These are phyloP conservation scores for Acidomyces sp. DNA, from an alignment of 495 filamentous ascomycete genomes.

Conservation along the genomic window DNA sequence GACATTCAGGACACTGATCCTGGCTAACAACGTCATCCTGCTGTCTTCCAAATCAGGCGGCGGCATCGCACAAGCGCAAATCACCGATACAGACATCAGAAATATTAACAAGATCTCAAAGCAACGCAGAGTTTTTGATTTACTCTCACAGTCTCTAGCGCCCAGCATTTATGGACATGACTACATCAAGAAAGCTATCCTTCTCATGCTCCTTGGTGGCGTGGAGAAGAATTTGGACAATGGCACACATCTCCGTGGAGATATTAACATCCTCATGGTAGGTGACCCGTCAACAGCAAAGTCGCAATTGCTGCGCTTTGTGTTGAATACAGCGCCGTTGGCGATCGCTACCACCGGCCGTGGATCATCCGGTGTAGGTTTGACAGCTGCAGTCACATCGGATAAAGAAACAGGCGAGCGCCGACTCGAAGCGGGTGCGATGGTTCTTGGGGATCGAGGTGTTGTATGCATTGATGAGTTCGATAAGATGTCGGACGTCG, in stretches of 20 bases:
- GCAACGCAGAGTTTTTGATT: conserved; percentile 84
- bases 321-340: conserved; percentile 90
- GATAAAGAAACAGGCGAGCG: conserved; percentile 98
- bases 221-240: conserved; percentile 99
- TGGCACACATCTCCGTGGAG: conserved; percentile 91
- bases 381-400: conserved; percentile 88
- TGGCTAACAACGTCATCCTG: conserved; percentile 91
- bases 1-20: conserved; percentile 80
- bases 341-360: conserved; percentile 96
- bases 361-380: conserved; percentile 94
- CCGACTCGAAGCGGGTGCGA: conserved; percentile 89
- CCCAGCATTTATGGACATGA: conserved; percentile 96
- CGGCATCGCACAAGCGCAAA: conserved; percentile 78
- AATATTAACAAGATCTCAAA: conserved; percentile 98
- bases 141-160: conserved; percentile 92
- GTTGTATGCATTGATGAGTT: conserved; percentile 99
- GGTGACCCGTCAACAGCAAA: conserved; percentile 98
- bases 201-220: conserved; percentile 93
- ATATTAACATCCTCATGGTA: conserved; percentile 99
- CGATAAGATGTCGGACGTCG: conserved; percentile 98
- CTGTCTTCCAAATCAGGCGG: conserved; percentile 93
- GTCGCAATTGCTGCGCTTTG: conserved; percentile 92
- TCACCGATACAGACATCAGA: conserved; percentile 95
- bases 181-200: conserved; percentile 95
- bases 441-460: conserved; percentile 94